These are phyloP conservation scores for Microascus cirrosus DNA, from an alignment of 2,329 filamentous ascomycete genomes.

Conservation along the genomic window DNA sequence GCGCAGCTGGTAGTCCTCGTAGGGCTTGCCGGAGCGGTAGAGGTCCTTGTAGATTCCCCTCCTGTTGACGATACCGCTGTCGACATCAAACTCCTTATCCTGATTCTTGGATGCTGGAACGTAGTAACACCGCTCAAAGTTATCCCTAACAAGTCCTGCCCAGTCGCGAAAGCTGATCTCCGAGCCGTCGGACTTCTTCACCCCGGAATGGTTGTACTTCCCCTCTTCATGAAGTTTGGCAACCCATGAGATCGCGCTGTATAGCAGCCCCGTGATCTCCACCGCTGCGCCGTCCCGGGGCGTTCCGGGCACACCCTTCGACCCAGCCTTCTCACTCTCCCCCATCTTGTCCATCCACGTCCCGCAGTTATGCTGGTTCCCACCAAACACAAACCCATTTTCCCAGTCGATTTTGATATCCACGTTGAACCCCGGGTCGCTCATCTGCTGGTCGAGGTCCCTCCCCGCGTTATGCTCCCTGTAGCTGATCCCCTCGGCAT, in stretches of 20 bases:
- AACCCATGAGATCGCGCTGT: conserved; percentile 81
- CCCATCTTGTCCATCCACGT: conserved; percentile 99
- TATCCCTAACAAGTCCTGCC: conserved; percentile 68
- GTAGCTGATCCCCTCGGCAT: conserved; percentile 84
- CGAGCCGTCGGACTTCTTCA: conserved; percentile 51
- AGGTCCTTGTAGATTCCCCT: conserved; percentile 97
- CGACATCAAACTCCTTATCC: conserved; percentile 69
- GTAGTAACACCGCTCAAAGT: conserved; percentile 90
- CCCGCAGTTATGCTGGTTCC: conserved; percentile 88
- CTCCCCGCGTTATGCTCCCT: conserved; percentile 90
- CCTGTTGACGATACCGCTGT: conserved; percentile 69
- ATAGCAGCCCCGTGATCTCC: conserved; percentile 88
- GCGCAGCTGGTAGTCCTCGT: conserved; percentile 94
- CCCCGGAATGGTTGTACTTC: conserved; percentile 61
- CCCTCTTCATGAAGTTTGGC: conserved; percentile 54
- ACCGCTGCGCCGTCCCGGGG: conserved; percentile 90
- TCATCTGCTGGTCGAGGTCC: conserved; percentile 86
- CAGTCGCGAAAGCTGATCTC: conserved; percentile 64
- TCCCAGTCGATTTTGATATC: conserved; percentile 85
- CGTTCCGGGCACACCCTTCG: conserved; percentile 90
- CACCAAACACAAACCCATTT: conserved; percentile 78
- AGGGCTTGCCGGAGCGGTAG: conserved; percentile 87
- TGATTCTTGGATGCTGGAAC: conserved; percentile 60
- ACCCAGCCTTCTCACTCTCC: conserved; percentile 83
- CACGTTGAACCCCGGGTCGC: conserved; percentile 80